Base-by-base conservation (phyloP, 139 green algal genomes). In the Edaphochlamys debaryana region DNA sequence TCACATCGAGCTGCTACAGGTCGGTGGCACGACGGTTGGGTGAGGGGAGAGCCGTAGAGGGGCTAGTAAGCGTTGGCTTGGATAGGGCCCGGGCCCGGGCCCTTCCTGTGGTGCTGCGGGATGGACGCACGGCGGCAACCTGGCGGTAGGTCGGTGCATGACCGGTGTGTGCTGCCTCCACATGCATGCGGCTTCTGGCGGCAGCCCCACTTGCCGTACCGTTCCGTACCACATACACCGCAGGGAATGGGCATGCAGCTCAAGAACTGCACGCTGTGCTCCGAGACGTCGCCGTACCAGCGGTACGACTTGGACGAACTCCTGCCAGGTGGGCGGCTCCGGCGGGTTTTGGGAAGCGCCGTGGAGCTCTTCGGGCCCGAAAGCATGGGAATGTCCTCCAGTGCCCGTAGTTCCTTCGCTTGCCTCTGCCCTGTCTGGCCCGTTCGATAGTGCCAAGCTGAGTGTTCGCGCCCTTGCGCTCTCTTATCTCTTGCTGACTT, bases 201-300 rank as follows among this genome's bases (percentile, higher is more conserved):
- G n/a, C n/a, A n/a, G 29, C 17, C 52, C 13, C 52, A 6, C 52
- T 20, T 20, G 17, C 29, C 30, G 34, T 34, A 13, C 32, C 8
- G 8, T 23, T n/a, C 30, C 4, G 30, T 34, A 68, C 30, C 8
- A 5, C 62, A 19, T 23, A n/a, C n/a, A n/a, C n/a, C 25, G 11
- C 41, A 82, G 76, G 76, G 76, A 23, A 73, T 73, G 64, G 76
- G 76, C 42, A 64, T 82, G 62, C 22, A 36, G 2, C 42, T 74
- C 4, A 19, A 30, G 1, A 29, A 73, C 25, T 42, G 73, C 22
- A 17, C 36, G 37, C 76, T 82, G 11, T 63, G 76, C 9, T 62
- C 73, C 22, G 76, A 82, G 62, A 11, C 73, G 4, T n/a, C 29
- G 42, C 76, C 76, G 15, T 82, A 82, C 76, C 42, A 82, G 34